These are phyloP conservation scores for Ricinus communis DNA, from an alignment of 345 rosid species.

Conservation along the genomic window DNA sequence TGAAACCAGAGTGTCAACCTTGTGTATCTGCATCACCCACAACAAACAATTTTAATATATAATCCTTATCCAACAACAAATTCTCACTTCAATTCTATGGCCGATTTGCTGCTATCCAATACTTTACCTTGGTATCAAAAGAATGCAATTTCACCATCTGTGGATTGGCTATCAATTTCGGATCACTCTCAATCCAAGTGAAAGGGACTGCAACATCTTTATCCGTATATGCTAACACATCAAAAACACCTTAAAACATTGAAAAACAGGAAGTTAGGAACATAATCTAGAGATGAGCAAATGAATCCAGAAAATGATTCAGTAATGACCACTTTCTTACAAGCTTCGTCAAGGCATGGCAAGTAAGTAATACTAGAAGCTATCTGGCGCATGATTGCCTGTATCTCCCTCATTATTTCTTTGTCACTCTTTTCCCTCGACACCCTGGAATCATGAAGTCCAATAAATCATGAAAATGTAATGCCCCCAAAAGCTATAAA, in stretches of 20 bases:
- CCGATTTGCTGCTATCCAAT: too few relatives aligned
- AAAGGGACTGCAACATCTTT: constrained; percentile 89
- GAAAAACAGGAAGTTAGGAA: neutral
- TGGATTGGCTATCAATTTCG: constrained; percentile 91
- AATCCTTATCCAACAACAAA: neutral
- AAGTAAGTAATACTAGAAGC: constrained; percentile 93
- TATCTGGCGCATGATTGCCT: constrained; percentile 91
- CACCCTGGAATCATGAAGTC: constrained; percentile 43
- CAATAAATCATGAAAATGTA: constrained; percentile 11
- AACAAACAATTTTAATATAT: neutral
- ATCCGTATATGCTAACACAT: constrained; percentile 91
- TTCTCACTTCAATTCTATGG: too few relatives aligned
- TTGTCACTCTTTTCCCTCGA: constrained; percentile 94
- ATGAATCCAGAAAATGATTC: neutral
- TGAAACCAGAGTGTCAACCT: constrained; percentile 91
- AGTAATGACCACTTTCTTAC: constrained; percentile 39
- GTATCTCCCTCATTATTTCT: constrained; percentile 96
- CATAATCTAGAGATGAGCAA: neutral
- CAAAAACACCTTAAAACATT: constrained; percentile 75
- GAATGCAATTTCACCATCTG: constrained; percentile 98
- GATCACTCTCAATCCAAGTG: constrained; percentile 95
- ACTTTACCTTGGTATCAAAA: constrained; percentile 79
- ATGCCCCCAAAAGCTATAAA: neutral
- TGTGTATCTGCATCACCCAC: constrained; percentile 70
- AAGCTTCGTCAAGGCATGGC: constrained; percentile 94